These are phyloP conservation scores for Somion occarium DNA, from an alignment of 1,284 basidiomycete genomes.

Conservation along the genomic window DNA sequence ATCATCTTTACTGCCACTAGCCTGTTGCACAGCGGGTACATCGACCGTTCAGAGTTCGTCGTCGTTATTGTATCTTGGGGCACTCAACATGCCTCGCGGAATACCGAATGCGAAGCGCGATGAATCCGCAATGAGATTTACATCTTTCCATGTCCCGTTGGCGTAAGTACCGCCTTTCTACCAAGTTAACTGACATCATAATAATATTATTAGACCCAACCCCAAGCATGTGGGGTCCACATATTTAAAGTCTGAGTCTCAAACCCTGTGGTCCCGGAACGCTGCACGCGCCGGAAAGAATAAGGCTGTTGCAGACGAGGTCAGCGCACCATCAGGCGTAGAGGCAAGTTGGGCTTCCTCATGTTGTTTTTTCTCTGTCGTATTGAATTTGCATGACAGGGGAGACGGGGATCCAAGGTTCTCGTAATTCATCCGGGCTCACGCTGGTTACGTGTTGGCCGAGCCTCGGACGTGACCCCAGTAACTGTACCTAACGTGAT, in stretches of 20 bases:
- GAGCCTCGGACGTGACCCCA: slow-evolving; percentile 85
- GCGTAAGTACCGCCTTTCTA: slow-evolving; percentile 40
- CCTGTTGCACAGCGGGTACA: background rate
- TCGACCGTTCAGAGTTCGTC: too few species aligned
- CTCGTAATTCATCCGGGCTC: slow-evolving; percentile 96
- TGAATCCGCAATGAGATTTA: slow-evolving; percentile 75
- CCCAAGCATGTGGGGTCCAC: slow-evolving; percentile 72
- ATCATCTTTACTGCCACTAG: background rate
- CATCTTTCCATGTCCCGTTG: slow-evolving; percentile 73
- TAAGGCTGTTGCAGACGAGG: slow-evolving; percentile 35
- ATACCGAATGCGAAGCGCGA: slow-evolving; percentile 74
- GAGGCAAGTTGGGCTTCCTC: slow-evolving; percentile 31
- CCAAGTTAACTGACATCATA: background rate
- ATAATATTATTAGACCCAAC: slow-evolving; percentile 44
- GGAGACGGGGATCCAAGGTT: slow-evolving; percentile 67
- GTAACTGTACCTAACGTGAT: slow-evolving; percentile 73
- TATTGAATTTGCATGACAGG: slow-evolving; percentile 24
- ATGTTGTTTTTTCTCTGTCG: slow-evolving; percentile 15
- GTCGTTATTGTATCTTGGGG: background rate
- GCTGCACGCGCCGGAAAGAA: slow-evolving; percentile 35
- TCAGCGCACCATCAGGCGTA: slow-evolving; percentile 30
- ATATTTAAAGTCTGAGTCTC: slow-evolving; percentile 67
- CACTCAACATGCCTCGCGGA: slow-evolving; percentile 62
- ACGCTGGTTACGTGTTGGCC: slow-evolving; percentile 80
- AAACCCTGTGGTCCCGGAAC: slow-evolving; percentile 71